phyloP scores from a whole-genome alignment of 2,329 filamentous ascomycete species.

The Alternaria rosae region DNA sequence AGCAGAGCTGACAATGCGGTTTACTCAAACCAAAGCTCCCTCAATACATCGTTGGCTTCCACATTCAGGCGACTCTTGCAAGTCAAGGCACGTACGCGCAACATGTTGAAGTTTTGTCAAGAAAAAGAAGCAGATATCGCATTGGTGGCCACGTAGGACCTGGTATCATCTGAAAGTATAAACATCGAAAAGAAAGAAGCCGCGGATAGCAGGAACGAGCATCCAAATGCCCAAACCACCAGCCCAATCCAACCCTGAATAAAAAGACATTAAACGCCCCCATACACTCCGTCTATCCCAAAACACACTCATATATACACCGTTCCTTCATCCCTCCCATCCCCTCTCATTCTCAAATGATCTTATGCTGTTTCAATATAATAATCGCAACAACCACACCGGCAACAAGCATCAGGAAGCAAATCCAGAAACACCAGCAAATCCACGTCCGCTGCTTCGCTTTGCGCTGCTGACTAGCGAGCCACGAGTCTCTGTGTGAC shows the following conservation, averaged over 20 bases:
- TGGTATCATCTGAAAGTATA: conserved; percentile 14
- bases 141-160: conserved; percentile 8
- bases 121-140: background rate
- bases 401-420: conserved; percentile 55
- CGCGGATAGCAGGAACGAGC: background rate
- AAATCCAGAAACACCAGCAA: conserved; percentile 58
- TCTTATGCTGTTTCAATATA: conserved; percentile 47
- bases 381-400: conserved; percentile 57
- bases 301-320: background rate
- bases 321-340: background rate
- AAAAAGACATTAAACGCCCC: background rate
- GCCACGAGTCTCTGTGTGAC: conserved; percentile 60
- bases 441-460: conserved; percentile 56
- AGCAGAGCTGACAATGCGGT: no score
- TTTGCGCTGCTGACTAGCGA: conserved; percentile 60
- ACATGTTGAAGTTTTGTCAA: background rate
- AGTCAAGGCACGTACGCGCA: background rate
- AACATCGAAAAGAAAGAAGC: background rate
- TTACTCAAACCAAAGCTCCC: no score
- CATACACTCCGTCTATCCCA: background rate
- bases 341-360: conserved; percentile 28
- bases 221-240: background rate
- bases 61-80: background rate
- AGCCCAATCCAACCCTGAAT: background rate
- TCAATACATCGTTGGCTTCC: no score